Evolutionary conservation across 495 filamentous ascomycete species (phyloP).

Genomic region (Talaromyces trachyspermus): DNA sequence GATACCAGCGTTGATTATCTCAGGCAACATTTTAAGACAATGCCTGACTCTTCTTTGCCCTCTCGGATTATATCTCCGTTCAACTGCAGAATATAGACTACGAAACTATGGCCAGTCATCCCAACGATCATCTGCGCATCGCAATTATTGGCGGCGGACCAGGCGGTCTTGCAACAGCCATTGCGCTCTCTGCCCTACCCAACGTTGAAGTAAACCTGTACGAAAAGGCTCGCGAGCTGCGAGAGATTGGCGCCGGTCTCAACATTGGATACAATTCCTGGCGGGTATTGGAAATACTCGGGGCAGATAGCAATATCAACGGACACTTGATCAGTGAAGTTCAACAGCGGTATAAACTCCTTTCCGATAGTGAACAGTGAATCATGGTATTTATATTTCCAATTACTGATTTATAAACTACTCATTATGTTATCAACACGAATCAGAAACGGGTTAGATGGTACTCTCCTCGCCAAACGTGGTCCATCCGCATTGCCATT

Average conservation of each 20-base stretch:
- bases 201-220: constrained; percentile 39
- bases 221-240: constrained; percentile 38
- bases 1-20: too few relatives aligned
- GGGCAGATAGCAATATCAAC: constrained; percentile 27
- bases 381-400: background rate
- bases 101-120: too few relatives aligned
- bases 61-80: too few relatives aligned
- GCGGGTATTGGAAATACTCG: constrained; percentile 40
- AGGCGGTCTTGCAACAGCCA: constrained; percentile 42
- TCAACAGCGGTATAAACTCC: constrained; percentile 4
- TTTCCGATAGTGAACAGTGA: background rate
- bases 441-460: background rate
- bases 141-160: constrained; percentile 42
- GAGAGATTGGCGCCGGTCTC: constrained; percentile 44
- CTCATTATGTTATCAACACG: too few relatives aligned
- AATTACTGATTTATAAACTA: background rate
- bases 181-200: constrained; percentile 38
- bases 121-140: constrained; percentile 6
- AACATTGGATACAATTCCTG: constrained; percentile 27
- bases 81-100: background rate
- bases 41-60: too few relatives aligned
- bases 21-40: too few relatives aligned
- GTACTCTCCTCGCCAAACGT: background rate
- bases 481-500: background rate
- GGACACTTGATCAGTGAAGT: background rate